Base-by-base conservation (phyloP, 305 asterid species). In the Fraxinus paxiana region DNA sequence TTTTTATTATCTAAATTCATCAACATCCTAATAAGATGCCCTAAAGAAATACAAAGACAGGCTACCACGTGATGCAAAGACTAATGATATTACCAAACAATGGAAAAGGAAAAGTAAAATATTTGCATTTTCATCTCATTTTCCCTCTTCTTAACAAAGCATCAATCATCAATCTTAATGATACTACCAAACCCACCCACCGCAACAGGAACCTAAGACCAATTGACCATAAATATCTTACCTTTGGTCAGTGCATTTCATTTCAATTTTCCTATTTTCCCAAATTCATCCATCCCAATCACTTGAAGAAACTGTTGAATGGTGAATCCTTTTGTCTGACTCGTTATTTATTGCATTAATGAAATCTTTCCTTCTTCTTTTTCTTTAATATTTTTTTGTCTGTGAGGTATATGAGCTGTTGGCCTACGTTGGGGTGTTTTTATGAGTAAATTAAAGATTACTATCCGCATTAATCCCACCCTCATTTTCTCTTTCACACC, bases 381-480 rank as follows among this genome's bases (percentile, higher is more conserved):
- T 72, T 51, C 33, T 78, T 75, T 69, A 65, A 9, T 65, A 10
- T 15, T 26, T 51, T 51, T 38, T 48, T 65, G 72, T 10, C 63
- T 74, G 79, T 41, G 38, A 77, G 24, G 76, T 79, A 38, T 3
- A 85, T 70, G 67, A 73, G 75, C 81, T 84, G 75, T 87, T 82
- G 82, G 85, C 83, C 77, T 77, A 73, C 48, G 87, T 84, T 85
- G 86, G 78, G 84, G 78, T 84, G 65, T 76, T 51, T 82, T 78
- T 84, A 69, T 48, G 85, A 86, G 87, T 86, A 85, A 89, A 86
- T 83, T 84, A 86, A 82, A 87, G 88, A 83, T 83, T 83, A 84
- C 86, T 83, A 59, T 41, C 83, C 84, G 79, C 91, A 82, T 89
- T 86, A 86, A 89, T 84, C 88, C 87, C 85, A 76, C 85, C 87